phyloP scores from a whole-genome alignment of 2,329 filamentous ascomycete genomes.

The Aspergillus fischeri region DNA sequence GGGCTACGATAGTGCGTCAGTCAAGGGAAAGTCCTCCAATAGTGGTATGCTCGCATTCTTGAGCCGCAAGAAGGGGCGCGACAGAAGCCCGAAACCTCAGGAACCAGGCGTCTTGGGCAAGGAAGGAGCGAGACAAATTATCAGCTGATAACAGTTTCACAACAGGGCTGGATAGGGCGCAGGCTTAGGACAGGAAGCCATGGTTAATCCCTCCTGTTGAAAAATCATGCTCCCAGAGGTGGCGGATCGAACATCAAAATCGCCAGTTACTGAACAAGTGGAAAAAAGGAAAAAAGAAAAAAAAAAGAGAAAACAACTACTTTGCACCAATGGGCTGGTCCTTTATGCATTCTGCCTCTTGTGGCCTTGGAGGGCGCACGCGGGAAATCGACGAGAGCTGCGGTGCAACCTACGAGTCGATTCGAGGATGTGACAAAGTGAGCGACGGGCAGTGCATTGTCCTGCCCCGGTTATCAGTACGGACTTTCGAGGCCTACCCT shows the following conservation, averaged over 20 bases:
- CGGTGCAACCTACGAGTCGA: background rate
- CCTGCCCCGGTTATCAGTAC: background rate
- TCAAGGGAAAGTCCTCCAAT: conserved; percentile 46
- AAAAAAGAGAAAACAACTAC: background rate
- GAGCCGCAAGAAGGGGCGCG: conserved; percentile 81
- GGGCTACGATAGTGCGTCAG: conserved; percentile 44
- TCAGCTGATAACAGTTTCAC: conserved; percentile 48
- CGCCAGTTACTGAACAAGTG: background rate
- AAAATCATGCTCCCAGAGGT: background rate
- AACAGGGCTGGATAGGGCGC: background rate
- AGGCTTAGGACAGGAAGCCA: background rate
- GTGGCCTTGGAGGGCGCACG: background rate
- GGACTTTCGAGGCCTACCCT: background rate
- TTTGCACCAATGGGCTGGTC: background rate
- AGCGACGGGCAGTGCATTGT: background rate
- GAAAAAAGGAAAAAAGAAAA: background rate
- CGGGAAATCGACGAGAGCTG: background rate
- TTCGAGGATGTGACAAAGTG: background rate
- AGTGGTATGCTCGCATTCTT: conserved; percentile 88
- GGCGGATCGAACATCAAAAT: background rate
- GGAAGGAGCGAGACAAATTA: conserved; percentile 81
- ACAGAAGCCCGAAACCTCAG: conserved; percentile 88
- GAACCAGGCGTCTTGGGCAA: conserved; percentile 92
- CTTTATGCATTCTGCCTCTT: background rate
- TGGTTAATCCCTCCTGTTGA: background rate